Base-by-base conservation (phyloP, 2,329 filamentous ascomycete species). In the Parastagonospora avenae region DNA sequence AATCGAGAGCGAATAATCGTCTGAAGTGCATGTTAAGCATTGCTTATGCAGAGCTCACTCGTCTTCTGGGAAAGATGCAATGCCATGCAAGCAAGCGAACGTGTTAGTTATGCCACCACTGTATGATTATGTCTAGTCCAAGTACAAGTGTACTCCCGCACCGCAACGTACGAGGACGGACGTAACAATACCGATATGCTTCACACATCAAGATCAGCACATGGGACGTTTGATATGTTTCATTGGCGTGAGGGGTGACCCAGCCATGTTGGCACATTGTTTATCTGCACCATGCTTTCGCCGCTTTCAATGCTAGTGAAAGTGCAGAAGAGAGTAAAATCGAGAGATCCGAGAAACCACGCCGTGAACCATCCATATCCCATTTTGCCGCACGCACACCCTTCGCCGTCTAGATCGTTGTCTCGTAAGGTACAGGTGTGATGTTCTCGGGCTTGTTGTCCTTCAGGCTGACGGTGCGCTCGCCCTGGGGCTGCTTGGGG, bases 371-470 rank as follows among this genome's bases (percentile, higher is more conserved):
- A 70, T 71, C 69, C 66, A 59, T 68, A 60, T 67, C 67, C 70
- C 69, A 67, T 72, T 70, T 71, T 70, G 67, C 62, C 62, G 50
- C 55, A 48, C 55, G 49, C 62, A 59, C 59, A 63, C 63, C 59
- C 43, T 44, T 60, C 60, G 62, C 65, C 63, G 64, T 74, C 86
- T 94, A 99, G 80, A 99, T 97, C 76, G 91, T 93, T 73, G 94
- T 99, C 86, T 97, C 94, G 87, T 97, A 99, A 74, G 94, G 81
- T 71, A 97, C 85, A 70, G 93, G 92, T 60, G 87, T 86, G 73
- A 97, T 86, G 70, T 90, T 97, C 87, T 97, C 91, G 62, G 92
- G 91, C 77, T 86, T 84, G 83, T 91, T 90, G 76, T 91, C 88
- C 81, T 86, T 87, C 71, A 87, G 81, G 72, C 85, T 89, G 76